Percentiles rank a stretch among this genome's conserved stretches.
Evolutionary conservation across 257 asterid genomes (phyloP).

Genomic region (Primulina eburnea): DNA sequence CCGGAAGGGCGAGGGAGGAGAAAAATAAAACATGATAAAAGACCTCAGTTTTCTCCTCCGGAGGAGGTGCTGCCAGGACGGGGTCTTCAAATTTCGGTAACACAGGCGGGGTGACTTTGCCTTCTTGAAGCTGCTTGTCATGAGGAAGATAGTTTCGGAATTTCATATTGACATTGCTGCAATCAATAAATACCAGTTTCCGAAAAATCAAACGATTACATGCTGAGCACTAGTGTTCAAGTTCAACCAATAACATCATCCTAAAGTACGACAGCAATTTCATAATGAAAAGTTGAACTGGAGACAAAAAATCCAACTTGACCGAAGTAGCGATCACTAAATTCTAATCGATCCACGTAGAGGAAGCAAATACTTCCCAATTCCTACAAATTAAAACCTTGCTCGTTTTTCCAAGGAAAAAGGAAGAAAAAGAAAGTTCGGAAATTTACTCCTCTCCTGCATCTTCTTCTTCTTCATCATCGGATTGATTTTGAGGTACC

Average conservation of each 20-base stretch:
- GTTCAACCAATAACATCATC: neutral
- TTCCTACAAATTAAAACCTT: neutral
- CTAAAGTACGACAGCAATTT: too few species aligned
- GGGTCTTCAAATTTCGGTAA: conserved; percentile 93
- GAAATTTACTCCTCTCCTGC: neutral
- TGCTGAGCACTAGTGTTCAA: neutral
- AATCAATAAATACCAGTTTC: conserved; percentile 17
- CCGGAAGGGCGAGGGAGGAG: neutral
- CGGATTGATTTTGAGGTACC: conserved; percentile 7
- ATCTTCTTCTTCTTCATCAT: conserved; percentile 29
- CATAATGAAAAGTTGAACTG: too few species aligned
- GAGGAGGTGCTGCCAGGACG: conserved; percentile 51
- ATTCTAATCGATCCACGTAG: neutral
- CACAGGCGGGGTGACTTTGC: conserved; percentile 80
- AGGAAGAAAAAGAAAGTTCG: neutral
- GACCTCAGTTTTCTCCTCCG: conserved; percentile 83
- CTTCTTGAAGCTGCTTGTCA: conserved; percentile 94
- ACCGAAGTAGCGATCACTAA: neutral
- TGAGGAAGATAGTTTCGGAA: conserved; percentile 97
- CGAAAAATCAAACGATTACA: conserved; percentile 10
- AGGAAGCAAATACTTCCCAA: neutral
- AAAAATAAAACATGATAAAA: conserved; percentile 8
- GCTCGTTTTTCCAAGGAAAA: conserved; percentile 1
- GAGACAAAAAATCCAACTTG: neutral
- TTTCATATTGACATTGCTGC: conserved; percentile 67